Base-by-base conservation (phyloP, 345 rosid species). In the Mangifera indica region DNA sequence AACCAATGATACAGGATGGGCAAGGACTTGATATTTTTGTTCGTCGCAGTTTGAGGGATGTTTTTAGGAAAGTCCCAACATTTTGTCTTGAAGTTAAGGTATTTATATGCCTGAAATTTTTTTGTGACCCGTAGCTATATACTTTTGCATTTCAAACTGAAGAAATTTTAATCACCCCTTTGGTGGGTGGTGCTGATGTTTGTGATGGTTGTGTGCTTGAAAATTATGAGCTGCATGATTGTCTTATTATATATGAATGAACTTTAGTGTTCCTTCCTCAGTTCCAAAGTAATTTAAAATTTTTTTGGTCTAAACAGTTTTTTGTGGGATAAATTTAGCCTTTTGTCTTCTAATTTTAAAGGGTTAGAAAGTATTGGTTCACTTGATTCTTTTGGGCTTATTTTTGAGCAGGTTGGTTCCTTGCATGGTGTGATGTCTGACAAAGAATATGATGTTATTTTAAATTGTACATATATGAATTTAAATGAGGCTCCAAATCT, bases 71-170 rank as follows among this genome's bases (percentile, higher is more conserved):
- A 84, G 93, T 95, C 60, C 99, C 99, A 72, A 88, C 95, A 60
- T 84, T 92, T 83, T 83, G 89, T 66, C 85, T 95, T 67, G 99
- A 91, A 87, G 86, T 92, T 61, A 89, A 92, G 99, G 99, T 95
- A 83, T 57, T 21, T 70, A 15, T 68, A 42, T 52, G 70, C 44
- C 32, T 18, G 44, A 49, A 55, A 64, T 44, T 44, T 63, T 72
- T 51, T 54, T 48, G 34, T 22, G 1, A 26, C 57, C 44, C 14
- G 10, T 15, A 42, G 22, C 60, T 37, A 8, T 67, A 67, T 20
- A 22, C 18, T 44, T 70, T 18, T 34, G 51, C 60, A n/a, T 32
- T 25, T 37, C 18, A 18, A 14, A 5, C 12, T 29, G 21, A 14
- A n/a, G 22, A 6, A 60, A 22, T 48, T 61, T 55, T 62, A 56